These are phyloP conservation scores for Podila epicladia DNA, from an alignment of 192 early-diverging fungal species.

Conservation along the genomic window DNA sequence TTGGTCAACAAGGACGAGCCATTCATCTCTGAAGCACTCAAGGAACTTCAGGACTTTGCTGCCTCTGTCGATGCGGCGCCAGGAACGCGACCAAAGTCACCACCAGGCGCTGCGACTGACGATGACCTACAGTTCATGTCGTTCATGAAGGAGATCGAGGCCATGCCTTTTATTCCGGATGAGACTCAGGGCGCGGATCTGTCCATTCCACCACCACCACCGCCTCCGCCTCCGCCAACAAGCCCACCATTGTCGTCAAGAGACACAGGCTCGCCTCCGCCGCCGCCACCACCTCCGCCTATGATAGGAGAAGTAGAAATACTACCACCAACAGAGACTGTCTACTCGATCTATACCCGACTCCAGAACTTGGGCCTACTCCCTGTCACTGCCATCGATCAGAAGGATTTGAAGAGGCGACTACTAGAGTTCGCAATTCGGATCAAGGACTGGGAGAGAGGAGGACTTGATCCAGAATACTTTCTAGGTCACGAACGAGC, in stretches of 20 bases:
- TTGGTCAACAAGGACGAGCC: constrained; percentile 5
- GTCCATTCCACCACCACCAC: constrained; percentile 7
- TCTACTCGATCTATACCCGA: constrained; percentile 17
- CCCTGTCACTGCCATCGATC: constrained; percentile 8
- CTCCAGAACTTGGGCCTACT: constrained; percentile 15
- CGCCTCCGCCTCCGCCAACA: constrained; percentile 17
- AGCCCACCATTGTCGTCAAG: neutral
- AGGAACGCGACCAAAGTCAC: neutral
- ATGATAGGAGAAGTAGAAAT: neutral
- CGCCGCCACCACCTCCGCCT: neutral
- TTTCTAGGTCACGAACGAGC: constrained; percentile 28
- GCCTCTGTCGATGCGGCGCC: neutral
- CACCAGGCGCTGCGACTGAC: neutral
- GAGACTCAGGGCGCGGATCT: neutral
- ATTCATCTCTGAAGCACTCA: constrained; percentile 15
- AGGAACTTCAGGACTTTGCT: constrained; percentile 41
- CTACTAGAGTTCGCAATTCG: constrained; percentile 31
- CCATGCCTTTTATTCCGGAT: constrained; percentile 19
- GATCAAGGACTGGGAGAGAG: constrained; percentile 32
- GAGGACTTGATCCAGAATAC: constrained; percentile 21
- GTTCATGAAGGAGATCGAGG: constrained; percentile 32
- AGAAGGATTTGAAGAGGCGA: constrained; percentile 32
- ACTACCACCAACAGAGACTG: neutral
- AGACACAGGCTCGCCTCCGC: constrained; percentile 1
- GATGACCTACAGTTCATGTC: constrained; percentile 22